Evolutionary conservation across 768 basidiomycete species (phyloP).

Genomic region (Mycena vitilis): DNA sequence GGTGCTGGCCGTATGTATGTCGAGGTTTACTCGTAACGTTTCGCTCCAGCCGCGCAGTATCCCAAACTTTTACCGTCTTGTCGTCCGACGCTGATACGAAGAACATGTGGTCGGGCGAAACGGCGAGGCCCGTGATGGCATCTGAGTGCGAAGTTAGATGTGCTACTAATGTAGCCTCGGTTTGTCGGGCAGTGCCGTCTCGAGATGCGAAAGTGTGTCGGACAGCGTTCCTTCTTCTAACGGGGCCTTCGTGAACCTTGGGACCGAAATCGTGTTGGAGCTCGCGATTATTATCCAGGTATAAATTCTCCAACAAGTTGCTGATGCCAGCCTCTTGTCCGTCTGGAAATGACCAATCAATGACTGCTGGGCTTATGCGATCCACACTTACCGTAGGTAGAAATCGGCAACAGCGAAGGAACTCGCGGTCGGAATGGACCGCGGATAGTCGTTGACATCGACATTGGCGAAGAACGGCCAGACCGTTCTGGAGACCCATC

Average conservation of each 20-base stretch:
- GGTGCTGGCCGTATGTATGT: constrained; percentile 77
- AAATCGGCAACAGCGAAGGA: constrained; percentile 69
- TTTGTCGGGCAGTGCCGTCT: constrained; percentile 68
- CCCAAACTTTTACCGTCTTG: constrained; percentile 94
- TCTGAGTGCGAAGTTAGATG: constrained; percentile 88
- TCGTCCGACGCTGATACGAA: constrained; percentile 96
- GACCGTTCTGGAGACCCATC: constrained; percentile 80
- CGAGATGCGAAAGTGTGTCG: constrained; percentile 77
- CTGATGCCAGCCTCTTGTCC: constrained; percentile 92
- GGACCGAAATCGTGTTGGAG: constrained; percentile 94
- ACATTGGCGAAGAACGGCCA: constrained; percentile 82
- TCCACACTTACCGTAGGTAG: constrained; percentile 71
- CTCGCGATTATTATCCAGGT: constrained; percentile 87
- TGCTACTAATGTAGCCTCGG: constrained; percentile 85
- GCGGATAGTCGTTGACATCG: constrained; percentile 66
- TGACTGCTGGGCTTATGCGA: too few relatives aligned
- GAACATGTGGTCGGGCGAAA: constrained; percentile 94
- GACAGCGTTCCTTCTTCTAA: constrained; percentile 79
- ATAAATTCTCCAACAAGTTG: constrained; percentile 89
- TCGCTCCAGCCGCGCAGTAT: constrained; percentile 91
- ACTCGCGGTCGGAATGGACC: constrained; percentile 60
- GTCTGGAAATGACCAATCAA: constrained; percentile 58
- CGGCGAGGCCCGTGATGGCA: constrained; percentile 81
- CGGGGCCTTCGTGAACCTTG: constrained; percentile 81
- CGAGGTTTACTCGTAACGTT: constrained; percentile 91